phyloP scores from a whole-genome alignment of 1,139 yeast genomes.

The Candida neerlandica region DNA sequence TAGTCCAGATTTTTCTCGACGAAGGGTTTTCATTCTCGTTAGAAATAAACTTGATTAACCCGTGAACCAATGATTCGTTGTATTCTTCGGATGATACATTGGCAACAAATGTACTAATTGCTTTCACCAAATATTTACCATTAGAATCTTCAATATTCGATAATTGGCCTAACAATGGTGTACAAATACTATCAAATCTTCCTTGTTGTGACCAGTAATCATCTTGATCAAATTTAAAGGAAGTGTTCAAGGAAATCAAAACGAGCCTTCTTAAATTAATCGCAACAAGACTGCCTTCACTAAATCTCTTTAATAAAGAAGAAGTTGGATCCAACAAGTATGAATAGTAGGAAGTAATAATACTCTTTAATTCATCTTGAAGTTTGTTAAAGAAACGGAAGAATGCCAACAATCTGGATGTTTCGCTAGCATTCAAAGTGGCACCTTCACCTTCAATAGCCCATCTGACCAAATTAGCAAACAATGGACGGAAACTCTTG shows the following conservation, averaged over 20 bases:
- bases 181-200: conserved; percentile 73
- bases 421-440: conserved; percentile 44
- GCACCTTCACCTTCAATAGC: conserved; percentile 83
- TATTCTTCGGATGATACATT: conserved; percentile 83
- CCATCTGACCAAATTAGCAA: conserved; percentile 90
- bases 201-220: conserved; percentile 93
- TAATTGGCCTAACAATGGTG: conserved; percentile 67
- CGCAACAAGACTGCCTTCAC: conserved; percentile 40
- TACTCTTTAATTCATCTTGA: conserved; percentile 81
- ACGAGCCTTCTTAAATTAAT: conserved; percentile 69
- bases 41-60: conserved; percentile 40
- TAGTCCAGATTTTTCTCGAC: conserved; percentile 74
- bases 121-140: conserved; percentile 78
- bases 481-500: conserved; percentile 88
- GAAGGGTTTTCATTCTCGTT: conserved; percentile 36
- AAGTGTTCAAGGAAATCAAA: conserved; percentile 69
- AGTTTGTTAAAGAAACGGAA: conserved; percentile 85
- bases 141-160: conserved; percentile 65
- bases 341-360: conserved; percentile 85
- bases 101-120: conserved; percentile 73
- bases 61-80: conserved; percentile 51
- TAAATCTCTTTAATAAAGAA: conserved; percentile 52
- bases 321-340: conserved; percentile 77
- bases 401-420: conserved; percentile 67
- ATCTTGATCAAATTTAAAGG: conserved; percentile 87